Evolutionary conservation across 768 basidiomycete genomes (phyloP).

Genomic region (Russula ochroleuca): DNA sequence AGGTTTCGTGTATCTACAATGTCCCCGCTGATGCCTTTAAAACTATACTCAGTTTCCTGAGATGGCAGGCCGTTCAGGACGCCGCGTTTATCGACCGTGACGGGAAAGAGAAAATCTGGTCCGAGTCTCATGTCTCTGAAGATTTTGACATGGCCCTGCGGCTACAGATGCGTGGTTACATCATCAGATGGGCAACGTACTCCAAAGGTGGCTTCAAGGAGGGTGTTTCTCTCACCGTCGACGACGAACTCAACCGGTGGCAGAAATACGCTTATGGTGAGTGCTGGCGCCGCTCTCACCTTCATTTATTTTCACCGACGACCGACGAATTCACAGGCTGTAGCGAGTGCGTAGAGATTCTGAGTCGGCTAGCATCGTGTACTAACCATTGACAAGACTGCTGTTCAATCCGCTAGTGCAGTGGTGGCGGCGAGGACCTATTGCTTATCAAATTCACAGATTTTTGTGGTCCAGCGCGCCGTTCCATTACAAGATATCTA

Average conservation of each 20-base stretch:
- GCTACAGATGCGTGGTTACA: conserved; percentile 51
- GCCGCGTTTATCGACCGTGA: conserved; percentile 51
- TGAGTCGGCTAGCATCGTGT: not conserved
- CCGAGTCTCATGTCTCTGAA: conserved; percentile 61
- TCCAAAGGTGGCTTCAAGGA: conserved; percentile 83
- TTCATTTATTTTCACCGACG: not conserved
- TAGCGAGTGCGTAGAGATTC: conserved; percentile 41
- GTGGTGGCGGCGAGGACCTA: conserved; percentile 79
- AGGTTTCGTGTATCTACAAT: not conserved
- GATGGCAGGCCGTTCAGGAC: conserved; percentile 57
- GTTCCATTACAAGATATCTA: conserved; percentile 49
- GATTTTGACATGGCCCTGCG: conserved; percentile 66
- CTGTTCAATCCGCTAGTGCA: conserved; percentile 78
- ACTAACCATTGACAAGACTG: conserved; percentile 37
- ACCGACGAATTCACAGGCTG: conserved; percentile 41
- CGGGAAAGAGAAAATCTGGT: conserved; percentile 55
- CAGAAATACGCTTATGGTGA: conserved; percentile 80
- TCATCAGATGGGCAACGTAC: conserved; percentile 76
- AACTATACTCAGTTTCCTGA: conserved; percentile 38
- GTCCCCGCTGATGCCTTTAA: not conserved
- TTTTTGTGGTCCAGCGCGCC: conserved; percentile 68
- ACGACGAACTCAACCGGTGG: conserved; percentile 91
- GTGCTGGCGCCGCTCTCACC: conserved; percentile 26
- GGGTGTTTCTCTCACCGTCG: conserved; percentile 83
- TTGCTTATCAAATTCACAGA: conserved; percentile 69